Conservation (phyloP, 345 rosid species). For the Sonneratia caseolaris region DNA sequence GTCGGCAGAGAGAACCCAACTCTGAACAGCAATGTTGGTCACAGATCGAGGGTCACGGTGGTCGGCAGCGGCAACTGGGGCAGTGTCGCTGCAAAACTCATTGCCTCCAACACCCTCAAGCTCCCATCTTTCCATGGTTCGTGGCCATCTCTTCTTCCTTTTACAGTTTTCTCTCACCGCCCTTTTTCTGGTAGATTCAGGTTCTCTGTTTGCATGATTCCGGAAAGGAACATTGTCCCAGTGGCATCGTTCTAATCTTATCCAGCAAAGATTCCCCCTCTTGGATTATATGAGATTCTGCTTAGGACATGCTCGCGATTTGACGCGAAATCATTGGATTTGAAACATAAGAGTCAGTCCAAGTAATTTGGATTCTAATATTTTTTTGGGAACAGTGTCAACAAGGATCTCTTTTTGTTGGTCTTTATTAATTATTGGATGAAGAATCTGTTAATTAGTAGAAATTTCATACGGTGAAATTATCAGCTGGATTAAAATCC, state of each 20-base stretch:
- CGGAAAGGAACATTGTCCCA: neutral
- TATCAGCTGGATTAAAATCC: neutral
- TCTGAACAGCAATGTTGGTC: neutral
- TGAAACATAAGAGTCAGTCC: neutral
- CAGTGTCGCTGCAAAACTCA: slow-evolving; percentile 92
- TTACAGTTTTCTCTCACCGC: neutral
- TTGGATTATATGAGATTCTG: neutral
- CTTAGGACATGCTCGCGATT: neutral
- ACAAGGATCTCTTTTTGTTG: neutral
- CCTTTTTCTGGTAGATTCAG: neutral
- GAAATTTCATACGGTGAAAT: neutral
- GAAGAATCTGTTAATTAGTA: neutral
- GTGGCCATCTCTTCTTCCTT: neutral
- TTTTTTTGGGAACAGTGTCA: neutral
- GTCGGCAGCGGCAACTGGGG: slow-evolving; percentile 99
- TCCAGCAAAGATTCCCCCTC: neutral
- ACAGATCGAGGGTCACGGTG: slow-evolving; percentile 58
- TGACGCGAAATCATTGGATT: neutral
- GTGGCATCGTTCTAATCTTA: neutral
- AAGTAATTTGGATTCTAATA: neutral
- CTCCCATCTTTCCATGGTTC: slow-evolving; percentile 72
- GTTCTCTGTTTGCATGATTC: neutral
- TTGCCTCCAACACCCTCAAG: slow-evolving; percentile 75
- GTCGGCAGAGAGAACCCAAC: neutral
- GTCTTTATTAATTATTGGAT: neutral